Evolutionary conservation across 1,284 basidiomycete species (phyloP).

Genomic region (Peniophora sp.): DNA sequence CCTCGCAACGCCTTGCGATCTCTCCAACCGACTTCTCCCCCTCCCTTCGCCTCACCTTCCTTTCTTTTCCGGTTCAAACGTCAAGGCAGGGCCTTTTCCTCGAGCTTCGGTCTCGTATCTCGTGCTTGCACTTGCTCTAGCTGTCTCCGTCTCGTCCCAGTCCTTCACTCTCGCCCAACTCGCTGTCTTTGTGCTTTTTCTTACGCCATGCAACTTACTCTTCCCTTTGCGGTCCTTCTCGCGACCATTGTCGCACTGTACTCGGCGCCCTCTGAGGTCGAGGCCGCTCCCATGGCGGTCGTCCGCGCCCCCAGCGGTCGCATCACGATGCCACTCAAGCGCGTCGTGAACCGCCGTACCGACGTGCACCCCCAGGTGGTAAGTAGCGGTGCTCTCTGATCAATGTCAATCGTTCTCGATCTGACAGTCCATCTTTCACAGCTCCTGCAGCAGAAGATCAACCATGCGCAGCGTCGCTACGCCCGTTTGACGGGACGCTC

Average conservation of each 20-base stretch:
- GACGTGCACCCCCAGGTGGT: conserved; percentile 60
- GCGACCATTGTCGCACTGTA: conserved; percentile 40
- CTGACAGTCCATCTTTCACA: conserved; percentile 17
- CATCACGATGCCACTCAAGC: conserved; percentile 51
- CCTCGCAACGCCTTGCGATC: not conserved
- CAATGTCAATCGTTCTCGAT: not conserved
- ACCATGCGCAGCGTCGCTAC: conserved; percentile 55
- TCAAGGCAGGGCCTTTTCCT: conserved; percentile 20
- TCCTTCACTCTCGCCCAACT: conserved; percentile 5
- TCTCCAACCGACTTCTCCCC: conserved; percentile 10
- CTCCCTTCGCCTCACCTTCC: conserved; percentile 10
- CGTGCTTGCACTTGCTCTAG: no score
- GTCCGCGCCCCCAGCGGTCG: conserved; percentile 24
- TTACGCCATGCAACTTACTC: conserved; percentile 43
- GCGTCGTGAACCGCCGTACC: conserved; percentile 28
- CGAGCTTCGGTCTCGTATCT: conserved; percentile 3
- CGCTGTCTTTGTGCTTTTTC: conserved; percentile 11
- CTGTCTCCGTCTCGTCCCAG: conserved; percentile 8
- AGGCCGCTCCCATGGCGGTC: conserved; percentile 30
- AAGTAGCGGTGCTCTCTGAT: conserved; percentile 19
- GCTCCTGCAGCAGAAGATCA: conserved; percentile 67
- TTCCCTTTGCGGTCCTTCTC: conserved; percentile 46
- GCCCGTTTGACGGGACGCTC: conserved; percentile 61
- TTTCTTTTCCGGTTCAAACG: conserved; percentile 5
- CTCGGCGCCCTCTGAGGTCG: conserved; percentile 22